Percentiles rank a stretch among this genome's conserved stretches.
phyloP scores from a whole-genome alignment of 164 flowering plant genomes.

The Kalanchoe fedtschenkoi region DNA sequence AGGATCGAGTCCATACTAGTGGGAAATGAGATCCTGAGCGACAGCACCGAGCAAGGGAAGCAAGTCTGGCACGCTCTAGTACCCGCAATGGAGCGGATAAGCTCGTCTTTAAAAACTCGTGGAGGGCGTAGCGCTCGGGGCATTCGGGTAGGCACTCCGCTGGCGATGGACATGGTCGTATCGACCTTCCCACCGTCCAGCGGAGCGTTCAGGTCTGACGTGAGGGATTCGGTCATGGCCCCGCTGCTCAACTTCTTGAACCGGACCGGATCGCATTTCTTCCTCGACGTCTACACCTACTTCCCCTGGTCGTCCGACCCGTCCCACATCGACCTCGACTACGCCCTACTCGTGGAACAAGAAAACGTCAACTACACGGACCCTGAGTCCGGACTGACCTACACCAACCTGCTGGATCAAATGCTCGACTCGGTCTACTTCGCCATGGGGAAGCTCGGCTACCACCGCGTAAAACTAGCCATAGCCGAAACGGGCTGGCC shows the following conservation, averaged over 20 bases:
- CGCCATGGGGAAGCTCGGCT: slow-evolving; percentile 34
- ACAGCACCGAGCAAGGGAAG: slow-evolving; percentile 10
- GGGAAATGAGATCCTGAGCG: slow-evolving; percentile 30
- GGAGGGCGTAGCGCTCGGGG: slow-evolving; percentile 12
- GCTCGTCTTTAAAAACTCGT: slow-evolving; percentile 15
- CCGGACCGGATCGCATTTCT: slow-evolving; percentile 35
- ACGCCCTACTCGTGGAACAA: slow-evolving; percentile 21
- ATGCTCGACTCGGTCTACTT: slow-evolving; percentile 36
- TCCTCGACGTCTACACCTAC: slow-evolving; percentile 52
- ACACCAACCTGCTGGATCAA: slow-evolving; percentile 36
- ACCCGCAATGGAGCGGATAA: slow-evolving; percentile 39
- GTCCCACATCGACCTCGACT: slow-evolving; percentile 25
- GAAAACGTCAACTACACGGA: slow-evolving; percentile 15
- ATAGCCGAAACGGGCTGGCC: slow-evolving; percentile 52
- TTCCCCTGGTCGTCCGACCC: slow-evolving; percentile 42
- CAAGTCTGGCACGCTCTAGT: slow-evolving; percentile 33
- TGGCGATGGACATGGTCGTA: slow-evolving; percentile 51
- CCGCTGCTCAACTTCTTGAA: slow-evolving; percentile 37
- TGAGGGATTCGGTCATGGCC: slow-evolving; percentile 19
- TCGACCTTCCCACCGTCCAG: slow-evolving; percentile 47
- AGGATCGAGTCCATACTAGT: slow-evolving; percentile 24
- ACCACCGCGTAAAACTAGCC: slow-evolving; percentile 15
- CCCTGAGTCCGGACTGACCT: slow-evolving; percentile 17
- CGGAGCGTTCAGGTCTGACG: slow-evolving; percentile 29
- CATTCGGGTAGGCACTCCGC: slow-evolving; percentile 48